Conservation (phyloP, 495 filamentous ascomycete species). For the Aspergillus baeticus region DNA sequence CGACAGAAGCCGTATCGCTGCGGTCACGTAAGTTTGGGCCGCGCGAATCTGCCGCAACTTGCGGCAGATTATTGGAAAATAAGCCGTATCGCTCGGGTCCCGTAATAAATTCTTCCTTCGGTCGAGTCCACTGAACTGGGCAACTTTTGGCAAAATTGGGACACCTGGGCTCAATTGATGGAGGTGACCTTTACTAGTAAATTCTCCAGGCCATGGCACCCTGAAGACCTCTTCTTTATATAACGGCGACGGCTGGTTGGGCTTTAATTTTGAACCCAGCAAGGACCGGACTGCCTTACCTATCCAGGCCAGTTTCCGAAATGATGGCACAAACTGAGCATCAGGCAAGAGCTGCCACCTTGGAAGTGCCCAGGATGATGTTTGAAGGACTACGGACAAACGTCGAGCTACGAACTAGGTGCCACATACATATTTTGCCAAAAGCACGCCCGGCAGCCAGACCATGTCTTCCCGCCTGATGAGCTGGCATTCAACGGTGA, state of each 20-base stretch:
- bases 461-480: constrained; percentile 8
- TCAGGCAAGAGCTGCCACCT: constrained; percentile 1
- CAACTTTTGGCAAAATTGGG: too few relatives aligned
- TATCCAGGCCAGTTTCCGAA: neutral
- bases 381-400: neutral
- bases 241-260: neutral
- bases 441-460: neutral
- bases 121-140: too few relatives aligned
- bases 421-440: too few relatives aligned
- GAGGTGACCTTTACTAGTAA: neutral
- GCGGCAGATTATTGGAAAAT: neutral
- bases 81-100: neutral
- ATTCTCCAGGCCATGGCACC: neutral
- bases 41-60: neutral
- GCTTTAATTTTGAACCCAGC: constrained; percentile 4
- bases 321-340: neutral
- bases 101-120: neutral
- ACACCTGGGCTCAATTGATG: neutral
- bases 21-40: constrained; percentile 8
- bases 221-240: neutral
- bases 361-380: too few relatives aligned
- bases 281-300: constrained; percentile 7
- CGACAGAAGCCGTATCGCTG: neutral
- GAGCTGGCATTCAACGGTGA: constrained; percentile 1
- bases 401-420: too few relatives aligned